phyloP scores from a whole-genome alignment of 306 rosid species.

The Malus sylvestris region DNA sequence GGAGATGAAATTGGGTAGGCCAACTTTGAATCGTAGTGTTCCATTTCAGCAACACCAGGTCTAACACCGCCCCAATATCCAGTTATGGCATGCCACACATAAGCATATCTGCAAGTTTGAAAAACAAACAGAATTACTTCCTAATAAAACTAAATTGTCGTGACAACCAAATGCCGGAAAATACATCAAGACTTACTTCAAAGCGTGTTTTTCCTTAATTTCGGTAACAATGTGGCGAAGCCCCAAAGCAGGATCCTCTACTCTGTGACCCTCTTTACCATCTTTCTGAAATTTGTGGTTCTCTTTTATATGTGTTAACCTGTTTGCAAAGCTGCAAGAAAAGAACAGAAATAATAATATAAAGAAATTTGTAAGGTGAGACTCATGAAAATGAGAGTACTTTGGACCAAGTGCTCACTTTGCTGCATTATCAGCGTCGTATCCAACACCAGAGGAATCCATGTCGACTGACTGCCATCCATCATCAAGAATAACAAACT shows the following conservation, averaged over 20 bases:
- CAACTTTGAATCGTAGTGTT: constrained; percentile 65
- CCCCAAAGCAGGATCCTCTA: constrained; percentile 67
- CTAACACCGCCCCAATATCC: constrained; percentile 96
- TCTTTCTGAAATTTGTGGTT: constrained; percentile 82
- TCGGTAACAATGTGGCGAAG: constrained; percentile 52
- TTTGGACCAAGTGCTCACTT: constrained; percentile 37
- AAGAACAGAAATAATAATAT: neutral
- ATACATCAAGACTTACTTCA: constrained; percentile 36
- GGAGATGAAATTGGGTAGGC: constrained; percentile 67
- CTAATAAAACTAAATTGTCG: no score
- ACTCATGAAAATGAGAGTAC: neutral
- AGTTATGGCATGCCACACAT: constrained; percentile 88
- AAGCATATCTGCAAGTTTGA: constrained; percentile 43
- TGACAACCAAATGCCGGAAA: neutral
- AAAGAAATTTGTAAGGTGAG: neutral
- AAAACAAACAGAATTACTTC: constrained; percentile 11
- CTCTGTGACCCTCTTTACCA: constrained; percentile 60
- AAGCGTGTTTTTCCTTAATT: constrained; percentile 40
- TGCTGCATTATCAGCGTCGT: constrained; percentile 47
- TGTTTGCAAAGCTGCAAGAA: constrained; percentile 63
- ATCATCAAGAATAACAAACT: constrained; percentile 79
- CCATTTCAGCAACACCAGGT: constrained; percentile 57
- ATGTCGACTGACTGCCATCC: constrained; percentile 79
- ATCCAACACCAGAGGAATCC: constrained; percentile 44
- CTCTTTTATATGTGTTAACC: constrained; percentile 67